Base-by-base conservation (phyloP, 805 yeast genomes). In the Phaffomyces antillensis region DNA sequence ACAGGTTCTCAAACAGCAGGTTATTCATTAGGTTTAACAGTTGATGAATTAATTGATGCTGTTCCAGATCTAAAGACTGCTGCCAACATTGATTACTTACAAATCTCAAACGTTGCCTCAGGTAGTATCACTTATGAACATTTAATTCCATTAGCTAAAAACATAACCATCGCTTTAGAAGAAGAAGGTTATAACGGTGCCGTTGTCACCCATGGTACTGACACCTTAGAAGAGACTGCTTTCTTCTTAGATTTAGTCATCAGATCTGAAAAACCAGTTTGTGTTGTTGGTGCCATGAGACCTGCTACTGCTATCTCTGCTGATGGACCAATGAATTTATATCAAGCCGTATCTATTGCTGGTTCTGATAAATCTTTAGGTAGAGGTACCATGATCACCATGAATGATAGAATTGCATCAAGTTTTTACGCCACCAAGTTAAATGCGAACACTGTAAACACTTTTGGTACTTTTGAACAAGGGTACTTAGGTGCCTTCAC, bases 171-270 rank as follows among this genome's bases (percentile, higher is more conserved):
- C 23, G 72, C 74, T 30, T 56, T 78, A 33, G 65, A 62, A 24
- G 48, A 61, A 3, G 60, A 51, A 36, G 59, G 58, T 15, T 75
- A 68, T 50, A 79, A 77, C 53, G 85, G 84, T 36, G 71, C 79
- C 17, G 85, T 80, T 37, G 75, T 80, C 34, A 80, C 85, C 1
- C 86, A 80, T 58, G 86, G 86, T n/a, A 80, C 86, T 8, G 86
- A 80, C 54, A 76, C 85, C 2, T 68, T 79, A 66, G 80, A 81
- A 42, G 86, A 80, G 57, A 79, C 86, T 8, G 77, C 84, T 0
- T 79, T 80, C 56, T 80, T 80, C 58, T 62, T 80, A 33, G 83
- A 79, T 49, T 63, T 73, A 43, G 70, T 77, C 10, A 53, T 74
- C 31, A 57, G 64, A 34, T 40, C 58, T n/a, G 55, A 52, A 39